These are phyloP conservation scores for Thalassiosira exigua DNA, from an alignment of 352 stramenopile genomes.

Conservation along the genomic window DNA sequence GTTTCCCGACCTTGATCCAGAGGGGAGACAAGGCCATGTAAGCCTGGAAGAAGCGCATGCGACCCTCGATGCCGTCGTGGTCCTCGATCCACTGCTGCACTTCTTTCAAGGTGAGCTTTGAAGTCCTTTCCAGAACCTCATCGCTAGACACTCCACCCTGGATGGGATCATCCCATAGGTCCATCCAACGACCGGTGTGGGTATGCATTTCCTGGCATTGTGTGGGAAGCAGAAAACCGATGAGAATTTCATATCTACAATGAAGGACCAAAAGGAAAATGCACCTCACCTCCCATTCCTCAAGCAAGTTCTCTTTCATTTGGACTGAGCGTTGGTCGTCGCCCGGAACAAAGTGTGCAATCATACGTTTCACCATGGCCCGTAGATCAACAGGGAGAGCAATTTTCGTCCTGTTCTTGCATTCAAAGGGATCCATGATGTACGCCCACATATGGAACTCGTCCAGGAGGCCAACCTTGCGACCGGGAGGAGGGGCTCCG, in stretches of 20 bases:
- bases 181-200: neutral
- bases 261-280: no score
- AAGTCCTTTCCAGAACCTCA: neutral
- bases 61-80: neutral
- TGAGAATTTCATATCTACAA: no score
- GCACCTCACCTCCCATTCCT: neutral
- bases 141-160: neutral
- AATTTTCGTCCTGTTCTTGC: no score
- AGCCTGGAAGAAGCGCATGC: neutral
- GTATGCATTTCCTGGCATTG: neutral
- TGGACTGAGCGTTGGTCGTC: neutral
- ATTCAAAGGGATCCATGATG: neutral
- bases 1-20: constrained; percentile 5
- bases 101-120: neutral
- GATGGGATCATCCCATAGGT: neutral
- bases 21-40: neutral
- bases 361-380: no score
- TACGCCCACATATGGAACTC: neutral
- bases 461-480: neutral
- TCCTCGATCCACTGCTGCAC: neutral
- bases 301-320: neutral
- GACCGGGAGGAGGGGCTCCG: no score
- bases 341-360: neutral
- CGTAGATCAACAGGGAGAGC: no score
- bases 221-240: no score